Evolutionary conservation across 805 yeast genomes (phyloP), one percentile per base, ranked within the genome.

Genomic region (Isabelozyma rhagii): DNA sequence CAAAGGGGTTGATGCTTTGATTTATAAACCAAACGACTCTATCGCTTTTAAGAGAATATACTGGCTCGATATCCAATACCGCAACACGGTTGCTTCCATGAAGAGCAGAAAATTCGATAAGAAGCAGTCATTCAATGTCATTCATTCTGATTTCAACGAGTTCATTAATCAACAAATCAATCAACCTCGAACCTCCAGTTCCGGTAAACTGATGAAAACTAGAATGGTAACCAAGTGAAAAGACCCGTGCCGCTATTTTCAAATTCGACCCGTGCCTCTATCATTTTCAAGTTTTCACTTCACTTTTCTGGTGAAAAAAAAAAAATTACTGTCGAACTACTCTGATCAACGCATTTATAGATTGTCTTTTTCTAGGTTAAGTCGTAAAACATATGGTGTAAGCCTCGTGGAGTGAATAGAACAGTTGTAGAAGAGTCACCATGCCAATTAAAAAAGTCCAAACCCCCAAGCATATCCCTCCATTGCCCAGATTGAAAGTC

Each of bases 401-500:
- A 31, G n/a, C n/a, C n/a, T 31, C 36, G 36, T 4, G 36, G n/a
- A 4, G 36, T 3, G 36, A 31, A 31, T 8, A 31, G 8, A 31
- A 31, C 36, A 31, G 25, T 21, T 21, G 25, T 21, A 21, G 25
- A 21, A 21, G 5, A 31, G 36, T 27, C 54, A 58, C 43, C 39
- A 74, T 74, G 79, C 74, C 77, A 17, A 71, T 65, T 61, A 74
- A 74, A 61, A 74, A 72, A 60, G 66, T 72, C 46, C 71, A 69
- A 45, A 70, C 71, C 47, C 68, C 69, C 43, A 71, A 67, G 62
- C 62, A 68, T 46, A 64, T 74, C 54, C 96, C 96, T 25, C 89
- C 91, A 17, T 77, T 89, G 53, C 92, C 90, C 40, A 78, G 84
- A 62, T 75, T 89, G 47, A 80, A 83, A 65, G 87, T 85, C 51